Conservation (phyloP, 1,284 basidiomycete species). For the Moesziomyces aphidis region DNA sequence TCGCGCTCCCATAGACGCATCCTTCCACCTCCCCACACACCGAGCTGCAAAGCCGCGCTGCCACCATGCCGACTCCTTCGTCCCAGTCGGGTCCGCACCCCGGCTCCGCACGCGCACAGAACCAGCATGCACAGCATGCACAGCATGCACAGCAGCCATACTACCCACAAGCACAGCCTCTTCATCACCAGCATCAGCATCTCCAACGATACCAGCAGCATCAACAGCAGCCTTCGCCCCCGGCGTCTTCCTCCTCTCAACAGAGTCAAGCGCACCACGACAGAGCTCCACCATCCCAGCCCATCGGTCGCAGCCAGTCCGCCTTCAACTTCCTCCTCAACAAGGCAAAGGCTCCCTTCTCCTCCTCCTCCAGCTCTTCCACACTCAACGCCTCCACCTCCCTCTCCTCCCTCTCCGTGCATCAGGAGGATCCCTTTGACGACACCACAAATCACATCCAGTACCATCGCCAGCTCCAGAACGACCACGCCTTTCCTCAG, state of each 20-base stretch:
- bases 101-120: slow-evolving; percentile 16
- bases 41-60: neutral
- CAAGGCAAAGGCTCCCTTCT: slow-evolving; percentile 61
- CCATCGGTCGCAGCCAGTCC: slow-evolving; percentile 57
- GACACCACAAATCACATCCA: slow-evolving; percentile 44
- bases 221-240: slow-evolving; percentile 4
- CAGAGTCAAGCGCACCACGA: slow-evolving; percentile 1
- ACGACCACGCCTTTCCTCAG: slow-evolving; percentile 31
- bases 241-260: neutral
- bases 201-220: slow-evolving; percentile 7
- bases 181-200: slow-evolving; percentile 15
- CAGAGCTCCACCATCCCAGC: slow-evolving; percentile 22
- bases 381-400: slow-evolving; percentile 48
- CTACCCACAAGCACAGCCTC: slow-evolving; percentile 6
- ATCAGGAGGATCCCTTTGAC: slow-evolving; percentile 41
- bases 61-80: slow-evolving; percentile 26
- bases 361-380: slow-evolving; percentile 43
- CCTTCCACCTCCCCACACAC: neutral
- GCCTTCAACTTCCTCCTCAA: slow-evolving; percentile 62
- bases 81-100: slow-evolving; percentile 19
- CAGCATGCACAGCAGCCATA: slow-evolving; percentile 7
- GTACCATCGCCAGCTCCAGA: slow-evolving; percentile 46
- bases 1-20: neutral
- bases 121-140: slow-evolving; percentile 14
- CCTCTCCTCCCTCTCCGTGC: slow-evolving; percentile 39